phyloP scores from a whole-genome alignment of 371 early-diverging fungal genomes.

The Vittaforma corneae region DNA sequence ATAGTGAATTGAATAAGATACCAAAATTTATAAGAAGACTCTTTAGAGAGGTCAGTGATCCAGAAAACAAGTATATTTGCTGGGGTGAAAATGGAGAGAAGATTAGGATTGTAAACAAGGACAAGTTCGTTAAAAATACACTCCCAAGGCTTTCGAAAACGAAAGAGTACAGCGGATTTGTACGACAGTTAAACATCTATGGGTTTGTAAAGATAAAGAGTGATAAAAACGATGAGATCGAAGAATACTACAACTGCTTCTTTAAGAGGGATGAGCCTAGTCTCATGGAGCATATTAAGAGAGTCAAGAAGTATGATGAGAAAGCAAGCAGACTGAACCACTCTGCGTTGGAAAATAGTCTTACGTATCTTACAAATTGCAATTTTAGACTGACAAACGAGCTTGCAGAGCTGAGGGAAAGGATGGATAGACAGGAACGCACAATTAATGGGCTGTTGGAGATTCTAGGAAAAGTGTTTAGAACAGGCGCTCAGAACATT shows the following conservation, averaged over 20 bases:
- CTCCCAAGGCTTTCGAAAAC: conserved; percentile 54
- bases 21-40: conserved; percentile 57
- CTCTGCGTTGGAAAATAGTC: conserved; percentile 23
- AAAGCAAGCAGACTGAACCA: conserved; percentile 20
- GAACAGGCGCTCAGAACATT: conserved; percentile 6
- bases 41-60: conserved; percentile 45
- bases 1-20: conserved; percentile 18
- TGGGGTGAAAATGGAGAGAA: conserved; percentile 54
- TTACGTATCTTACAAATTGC: conserved; percentile 36
- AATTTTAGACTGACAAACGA: conserved; percentile 49
- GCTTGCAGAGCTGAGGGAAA: conserved; percentile 45
- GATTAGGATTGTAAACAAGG: conserved; percentile 52
- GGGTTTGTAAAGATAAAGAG: conserved; percentile 57
- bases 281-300: conserved; percentile 26
- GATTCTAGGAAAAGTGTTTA: conserved; percentile 51
- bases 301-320: conserved; percentile 8
- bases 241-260: conserved; percentile 46
- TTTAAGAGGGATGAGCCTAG: conserved; percentile 39
- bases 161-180: conserved; percentile 57
- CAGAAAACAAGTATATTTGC: conserved; percentile 35
- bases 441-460: conserved; percentile 55
- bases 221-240: conserved; percentile 48
- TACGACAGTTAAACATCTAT: conserved; percentile 57
- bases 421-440: conserved; percentile 55
- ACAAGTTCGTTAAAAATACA: conserved; percentile 48